Evolutionary conservation across 306 rosid genomes (phyloP).

Genomic region (Casuarina cunninghamiana): DNA sequence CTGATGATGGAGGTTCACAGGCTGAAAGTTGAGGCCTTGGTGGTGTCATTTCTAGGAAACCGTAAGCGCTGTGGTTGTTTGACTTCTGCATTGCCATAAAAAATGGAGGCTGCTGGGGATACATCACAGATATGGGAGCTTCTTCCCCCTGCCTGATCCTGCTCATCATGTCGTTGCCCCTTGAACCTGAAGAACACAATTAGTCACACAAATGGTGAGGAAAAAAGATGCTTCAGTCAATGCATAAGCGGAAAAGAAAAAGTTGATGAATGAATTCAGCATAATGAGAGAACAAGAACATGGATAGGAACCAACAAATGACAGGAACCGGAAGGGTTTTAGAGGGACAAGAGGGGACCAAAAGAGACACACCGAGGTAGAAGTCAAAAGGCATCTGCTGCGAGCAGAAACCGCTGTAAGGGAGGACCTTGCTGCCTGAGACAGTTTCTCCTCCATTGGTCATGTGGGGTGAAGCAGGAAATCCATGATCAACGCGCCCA

Average conservation of each 20-base stretch:
- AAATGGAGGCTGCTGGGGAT: constrained; percentile 27
- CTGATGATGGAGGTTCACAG: constrained; percentile 48
- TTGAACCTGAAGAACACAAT: constrained; percentile 36
- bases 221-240: constrained; percentile 16
- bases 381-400: constrained; percentile 52
- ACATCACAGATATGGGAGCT: constrained; percentile 18
- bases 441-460: constrained; percentile 40
- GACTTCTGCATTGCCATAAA: constrained; percentile 44
- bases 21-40: constrained; percentile 32
- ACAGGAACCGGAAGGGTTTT: background rate
- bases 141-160: constrained; percentile 37
- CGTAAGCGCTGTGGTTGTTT: constrained; percentile 28
- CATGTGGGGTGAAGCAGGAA: constrained; percentile 40
- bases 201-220: background rate
- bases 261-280: too few relatives aligned
- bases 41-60: constrained; percentile 40
- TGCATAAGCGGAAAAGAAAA: too few relatives aligned
- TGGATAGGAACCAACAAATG: constrained; percentile 1
- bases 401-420: constrained; percentile 33
- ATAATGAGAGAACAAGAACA: background rate
- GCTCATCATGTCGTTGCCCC: constrained; percentile 41
- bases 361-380: constrained; percentile 49
- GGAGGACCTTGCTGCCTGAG: constrained; percentile 35
- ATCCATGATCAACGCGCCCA: constrained; percentile 43
- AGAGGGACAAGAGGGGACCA: background rate